Evolutionary conservation across 495 filamentous ascomycete genomes (phyloP).

Genomic region (Barbatosphaeria neglecta): DNA sequence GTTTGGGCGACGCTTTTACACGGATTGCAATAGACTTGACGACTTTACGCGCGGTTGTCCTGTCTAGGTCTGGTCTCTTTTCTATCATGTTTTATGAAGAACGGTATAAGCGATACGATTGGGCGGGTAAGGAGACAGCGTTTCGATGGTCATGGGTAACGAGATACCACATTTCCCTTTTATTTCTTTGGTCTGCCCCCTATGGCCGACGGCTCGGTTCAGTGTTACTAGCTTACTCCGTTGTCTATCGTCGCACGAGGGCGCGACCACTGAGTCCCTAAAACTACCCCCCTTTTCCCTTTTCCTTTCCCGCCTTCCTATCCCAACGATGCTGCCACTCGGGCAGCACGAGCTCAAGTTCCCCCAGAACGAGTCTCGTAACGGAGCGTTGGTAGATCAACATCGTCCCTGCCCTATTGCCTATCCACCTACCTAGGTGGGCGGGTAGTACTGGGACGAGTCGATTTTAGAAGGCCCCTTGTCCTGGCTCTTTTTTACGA

Average conservation of each 20-base stretch:
- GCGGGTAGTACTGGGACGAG: too few species aligned
- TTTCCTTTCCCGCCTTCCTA: neutral
- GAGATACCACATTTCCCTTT: constrained; percentile 17
- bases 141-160: constrained; percentile 18
- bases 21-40: too few species aligned
- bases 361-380: constrained; percentile 38
- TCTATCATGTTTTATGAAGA: too few species aligned
- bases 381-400: constrained; percentile 51
- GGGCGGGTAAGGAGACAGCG: neutral
- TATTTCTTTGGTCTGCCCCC: constrained; percentile 1
- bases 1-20: too few species aligned
- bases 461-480: constrained; percentile 57
- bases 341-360: constrained; percentile 36
- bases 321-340: constrained; percentile 40
- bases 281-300: neutral
- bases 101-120: too few species aligned
- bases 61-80: too few species aligned
- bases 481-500: constrained; percentile 28
- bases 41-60: too few species aligned
- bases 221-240: neutral
- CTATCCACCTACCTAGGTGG: too few species aligned
- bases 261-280: neutral
- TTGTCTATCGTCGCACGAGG: neutral
- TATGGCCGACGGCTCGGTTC: constrained; percentile 4
- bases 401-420: constrained; percentile 18